Evolutionary conservation across 2,329 filamentous ascomycete genomes (phyloP), one percentile per base, ranked within the genome.

Genomic region (Monosporascus sp.): DNA sequence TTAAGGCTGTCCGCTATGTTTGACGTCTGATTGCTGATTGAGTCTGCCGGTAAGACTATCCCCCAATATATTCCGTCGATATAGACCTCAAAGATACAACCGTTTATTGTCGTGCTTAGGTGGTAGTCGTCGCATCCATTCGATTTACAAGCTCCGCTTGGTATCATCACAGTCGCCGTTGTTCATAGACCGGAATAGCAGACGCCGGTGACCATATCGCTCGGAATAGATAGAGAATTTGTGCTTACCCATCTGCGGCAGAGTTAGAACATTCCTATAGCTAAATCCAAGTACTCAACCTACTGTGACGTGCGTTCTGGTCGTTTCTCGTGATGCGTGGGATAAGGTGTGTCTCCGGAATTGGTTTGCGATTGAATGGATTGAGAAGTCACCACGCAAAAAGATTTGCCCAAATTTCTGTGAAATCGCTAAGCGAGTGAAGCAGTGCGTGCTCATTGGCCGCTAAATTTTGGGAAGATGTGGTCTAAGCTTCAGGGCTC

Each of bases 231-330:
- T 56, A 47, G 22, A 54, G 51, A 61, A 58, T 50, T 58, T 55
- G 37, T 41, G n/a, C 57, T 67, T 63, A 66, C 64, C 65, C 63
- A 67, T 66, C 64, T 66, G 57, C 20, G 57, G 58, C 14, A 50
- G 47, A 54, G 61, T 66, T 22, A 66, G 62, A 42, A 58, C 52
- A 42, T 20, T 31, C 44, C 52, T 18, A 36, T 38, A 27, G 11
- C 34, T 1, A 38, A 36, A 47, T 47, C 17, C 27, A 54, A 51
- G 53, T 54, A 52, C 59, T 54, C 20, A 58, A 76, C 77, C 72
- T 74, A 80, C 77, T 72, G 67, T 79, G 74, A 74, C 70, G 66
- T 65, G 58, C 22, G 61, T 47, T 61, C 68, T 74, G 68, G 72
- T 73, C 74, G 69, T 72, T 72, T 72, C 66, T 71, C 71, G 68